phyloP scores from a whole-genome alignment of 148 eudicot species.

The Agrostemma githago region DNA sequence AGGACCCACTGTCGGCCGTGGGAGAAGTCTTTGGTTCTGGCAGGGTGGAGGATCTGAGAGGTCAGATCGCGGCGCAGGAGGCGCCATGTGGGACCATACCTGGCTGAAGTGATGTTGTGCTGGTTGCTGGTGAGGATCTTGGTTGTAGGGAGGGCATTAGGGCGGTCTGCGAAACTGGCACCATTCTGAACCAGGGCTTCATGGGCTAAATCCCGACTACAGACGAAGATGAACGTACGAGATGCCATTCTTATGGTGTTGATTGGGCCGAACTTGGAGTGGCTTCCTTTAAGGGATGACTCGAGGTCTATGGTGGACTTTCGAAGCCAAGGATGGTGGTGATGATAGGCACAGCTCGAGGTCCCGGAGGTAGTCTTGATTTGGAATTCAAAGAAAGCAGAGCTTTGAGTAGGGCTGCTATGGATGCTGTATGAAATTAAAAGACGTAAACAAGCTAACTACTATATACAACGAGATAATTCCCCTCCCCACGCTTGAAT shows the following conservation, averaged over 20 bases:
- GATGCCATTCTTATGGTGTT: conserved; percentile 30
- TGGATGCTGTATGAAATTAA: not conserved
- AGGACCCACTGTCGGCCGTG: conserved; percentile 28
- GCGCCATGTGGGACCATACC: conserved; percentile 43
- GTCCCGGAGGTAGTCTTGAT: conserved; percentile 50
- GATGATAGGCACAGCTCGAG: conserved; percentile 36
- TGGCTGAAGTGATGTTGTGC: conserved; percentile 40
- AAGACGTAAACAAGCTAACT: too few species aligned
- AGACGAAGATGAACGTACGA: conserved; percentile 39
- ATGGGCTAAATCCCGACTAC: conserved; percentile 42
- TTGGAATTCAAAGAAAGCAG: not conserved
- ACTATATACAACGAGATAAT: too few species aligned
- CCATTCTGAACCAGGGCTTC: conserved; percentile 53
- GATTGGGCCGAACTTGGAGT: conserved; percentile 38
- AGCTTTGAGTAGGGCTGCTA: not conserved
- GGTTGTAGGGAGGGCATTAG: conserved; percentile 27
- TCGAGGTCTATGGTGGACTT: conserved; percentile 39
- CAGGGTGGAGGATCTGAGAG: conserved; percentile 28
- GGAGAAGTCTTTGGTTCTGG: conserved; percentile 19
- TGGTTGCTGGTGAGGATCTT: conserved; percentile 31
- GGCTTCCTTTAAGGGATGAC: conserved; percentile 31
- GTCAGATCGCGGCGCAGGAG: conserved; percentile 26
- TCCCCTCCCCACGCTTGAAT: too few species aligned
- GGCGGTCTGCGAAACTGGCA: conserved; percentile 59
- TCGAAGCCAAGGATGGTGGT: conserved; percentile 35